Conservation (phyloP, 2,329 filamentous ascomycete genomes). For the Aureobasidium namibiae region DNA sequence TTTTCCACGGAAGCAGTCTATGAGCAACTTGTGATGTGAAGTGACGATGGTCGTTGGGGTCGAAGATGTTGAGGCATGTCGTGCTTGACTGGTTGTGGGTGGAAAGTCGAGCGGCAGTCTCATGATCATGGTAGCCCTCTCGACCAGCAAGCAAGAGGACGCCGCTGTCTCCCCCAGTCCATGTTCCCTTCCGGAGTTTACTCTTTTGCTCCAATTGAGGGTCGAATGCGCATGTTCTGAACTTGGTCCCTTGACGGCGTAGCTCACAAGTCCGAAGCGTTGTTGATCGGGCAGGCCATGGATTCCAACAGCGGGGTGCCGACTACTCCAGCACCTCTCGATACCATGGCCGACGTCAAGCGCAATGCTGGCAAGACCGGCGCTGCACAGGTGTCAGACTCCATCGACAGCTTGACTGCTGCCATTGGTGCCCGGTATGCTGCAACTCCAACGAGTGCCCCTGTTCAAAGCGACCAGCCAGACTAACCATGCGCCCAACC, state of each 20-base stretch:
- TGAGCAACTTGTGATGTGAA: neutral
- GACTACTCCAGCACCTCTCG: neutral
- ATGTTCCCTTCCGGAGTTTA: neutral
- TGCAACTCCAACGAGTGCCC: neutral
- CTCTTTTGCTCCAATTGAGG: neutral
- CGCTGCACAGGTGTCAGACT: slow-evolving; percentile 30
- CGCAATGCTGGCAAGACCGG: slow-evolving; percentile 46
- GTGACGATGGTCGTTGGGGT: neutral
- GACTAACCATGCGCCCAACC: neutral
- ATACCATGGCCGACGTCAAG: slow-evolving; percentile 50
- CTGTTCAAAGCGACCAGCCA: neutral
- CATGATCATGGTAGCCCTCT: neutral
- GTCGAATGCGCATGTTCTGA: neutral
- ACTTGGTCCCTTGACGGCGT: neutral
- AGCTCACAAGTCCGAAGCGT: neutral
- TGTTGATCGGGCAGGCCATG: neutral
- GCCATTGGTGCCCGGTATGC: slow-evolving; percentile 54
- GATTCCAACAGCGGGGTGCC: neutral
- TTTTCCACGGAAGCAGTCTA: neutral
- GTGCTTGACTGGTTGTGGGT: neutral
- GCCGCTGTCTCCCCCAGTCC: neutral
- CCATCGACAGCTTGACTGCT: slow-evolving; percentile 48
- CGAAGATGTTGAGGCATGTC: neutral
- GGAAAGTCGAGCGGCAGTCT: neutral
- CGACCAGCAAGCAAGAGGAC: neutral